These are phyloP conservation scores for Aspergillus sp. DNA, from an alignment of 2,329 filamentous ascomycete species.

Conservation along the genomic window DNA sequence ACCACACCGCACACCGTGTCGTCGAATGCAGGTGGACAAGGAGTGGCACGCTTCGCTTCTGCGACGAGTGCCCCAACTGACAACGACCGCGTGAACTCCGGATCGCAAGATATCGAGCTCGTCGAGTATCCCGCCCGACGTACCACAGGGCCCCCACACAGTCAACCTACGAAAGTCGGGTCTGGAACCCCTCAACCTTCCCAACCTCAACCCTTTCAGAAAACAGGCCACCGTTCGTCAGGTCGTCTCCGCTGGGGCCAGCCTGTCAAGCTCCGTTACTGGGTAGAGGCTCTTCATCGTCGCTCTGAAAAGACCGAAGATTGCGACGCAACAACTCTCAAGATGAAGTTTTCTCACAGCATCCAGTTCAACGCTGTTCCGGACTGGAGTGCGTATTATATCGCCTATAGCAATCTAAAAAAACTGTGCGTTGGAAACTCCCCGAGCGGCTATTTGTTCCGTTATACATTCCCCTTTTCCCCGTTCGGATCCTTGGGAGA, in stretches of 20 bases:
- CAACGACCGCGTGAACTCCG: slow-evolving; percentile 16
- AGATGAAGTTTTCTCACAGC: slow-evolving; percentile 99
- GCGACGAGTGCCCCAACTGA: slow-evolving; percentile 24
- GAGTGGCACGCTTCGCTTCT: slow-evolving; percentile 27
- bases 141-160: slow-evolving; percentile 11
- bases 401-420: slow-evolving; percentile 97
- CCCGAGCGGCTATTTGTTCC: slow-evolving; percentile 58
- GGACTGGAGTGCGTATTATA: slow-evolving; percentile 99
- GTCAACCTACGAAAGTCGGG: background rate
- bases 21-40: slow-evolving; percentile 26
- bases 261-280: slow-evolving; percentile 28
- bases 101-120: slow-evolving; percentile 35
- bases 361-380: slow-evolving; percentile 99
- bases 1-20: slow-evolving; percentile 22
- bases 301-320: slow-evolving; percentile 19
- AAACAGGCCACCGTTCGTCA: background rate
- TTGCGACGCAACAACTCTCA: slow-evolving; percentile 63
- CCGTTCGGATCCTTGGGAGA: background rate
- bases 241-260: slow-evolving; percentile 5
- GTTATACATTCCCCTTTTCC: slow-evolving; percentile 2
- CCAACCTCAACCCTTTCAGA: background rate
- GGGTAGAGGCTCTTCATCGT: slow-evolving; percentile 34
- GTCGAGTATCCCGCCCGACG: slow-evolving; percentile 22
- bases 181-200: slow-evolving; percentile 2
- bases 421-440: slow-evolving; percentile 71